Evolutionary conservation across 2,329 filamentous ascomycete genomes (phyloP), one percentile per base, ranked within the genome.

Genomic region (Fusarium guadeloupense): DNA sequence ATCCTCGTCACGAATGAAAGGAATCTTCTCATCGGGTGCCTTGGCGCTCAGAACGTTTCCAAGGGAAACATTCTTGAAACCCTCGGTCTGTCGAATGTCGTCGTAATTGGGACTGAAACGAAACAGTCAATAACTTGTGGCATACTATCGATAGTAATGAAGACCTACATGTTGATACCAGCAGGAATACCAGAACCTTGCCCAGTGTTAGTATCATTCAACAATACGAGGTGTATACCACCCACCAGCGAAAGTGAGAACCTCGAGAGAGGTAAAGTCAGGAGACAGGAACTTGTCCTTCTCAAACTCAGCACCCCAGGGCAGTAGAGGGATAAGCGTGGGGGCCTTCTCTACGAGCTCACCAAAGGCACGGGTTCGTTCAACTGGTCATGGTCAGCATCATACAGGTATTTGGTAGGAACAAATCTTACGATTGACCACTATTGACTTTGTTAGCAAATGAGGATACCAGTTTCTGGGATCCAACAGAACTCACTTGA

Each of bases 261-360:
- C 93, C 75, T 99, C 95, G 2, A 98, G 83, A 9, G 91, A 95
- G 0, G 95, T 98, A 72, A 99, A 99, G 74, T 99, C 95, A 0
- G 95, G 95, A 46, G 92, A 94, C 30, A 96, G 78, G 76, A 99
- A 99, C 71, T 90, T 93, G 80, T 97, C 93, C 77, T 98, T 98
- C 74, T 99, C 95, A 66, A 98, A 99, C 1, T 92, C 90, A 40
- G 85, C 84, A 30, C 82, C 80, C 95, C 95, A 99, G 0, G 95
- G 95, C 13, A 99, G 80, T 60, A 96, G 87, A 7, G 93, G 92
- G 45, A 99, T 97, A 72, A 97, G 88, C 39, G 81, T 81, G 10
- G 93, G 90, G 0, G 95, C 93, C 21, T 88, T 88, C 17, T 88
- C 83, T 5, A 98, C 95, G 2, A 98, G 85, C 66, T 90, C 89